A percentile compares a stretch with the other conserved stretches of the same genome.
Evolutionary conservation across 208 protist species (phyloP).

Genomic region (Wallacemonas sp.): DNA sequence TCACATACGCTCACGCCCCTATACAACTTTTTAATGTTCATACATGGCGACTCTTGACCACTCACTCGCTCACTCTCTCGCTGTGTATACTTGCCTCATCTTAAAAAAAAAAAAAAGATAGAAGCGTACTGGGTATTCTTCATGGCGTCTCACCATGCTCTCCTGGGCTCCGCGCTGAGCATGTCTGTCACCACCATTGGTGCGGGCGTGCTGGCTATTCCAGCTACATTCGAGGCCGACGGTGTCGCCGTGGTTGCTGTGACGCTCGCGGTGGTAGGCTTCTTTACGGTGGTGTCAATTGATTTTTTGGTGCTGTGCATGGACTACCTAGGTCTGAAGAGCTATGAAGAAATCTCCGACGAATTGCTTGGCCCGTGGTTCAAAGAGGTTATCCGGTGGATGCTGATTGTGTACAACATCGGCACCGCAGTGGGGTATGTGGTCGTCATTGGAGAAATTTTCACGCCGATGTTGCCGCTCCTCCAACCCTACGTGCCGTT

Average conservation of each 20-base stretch:
- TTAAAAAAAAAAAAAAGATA: too few relatives aligned
- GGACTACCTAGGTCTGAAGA: constrained; percentile 40
- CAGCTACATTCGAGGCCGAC: constrained; percentile 42
- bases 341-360: constrained; percentile 67
- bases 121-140: background rate
- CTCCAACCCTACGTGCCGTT: constrained; percentile 49
- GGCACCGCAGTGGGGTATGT: constrained; percentile 64
- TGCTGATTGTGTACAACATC: constrained; percentile 66
- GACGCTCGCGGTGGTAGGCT: constrained; percentile 36
- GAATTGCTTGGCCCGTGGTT: constrained; percentile 46
- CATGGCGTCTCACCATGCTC: constrained; percentile 25
- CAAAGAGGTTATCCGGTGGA: constrained; percentile 61
- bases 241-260: constrained; percentile 42
- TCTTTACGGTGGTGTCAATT: constrained; percentile 61
- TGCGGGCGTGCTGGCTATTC: constrained; percentile 60
- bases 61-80: background rate
- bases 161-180: constrained; percentile 55
- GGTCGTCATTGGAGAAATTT: constrained; percentile 67
- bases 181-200: constrained; percentile 71
- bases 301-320: constrained; percentile 65
- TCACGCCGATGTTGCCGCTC: constrained; percentile 50
- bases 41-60: too few relatives aligned
- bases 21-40: too few relatives aligned
- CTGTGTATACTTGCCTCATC: background rate
- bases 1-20: too few relatives aligned